Base-by-base conservation (phyloP, 495 filamentous ascomycete genomes). In the Gamarada debralockiae region DNA sequence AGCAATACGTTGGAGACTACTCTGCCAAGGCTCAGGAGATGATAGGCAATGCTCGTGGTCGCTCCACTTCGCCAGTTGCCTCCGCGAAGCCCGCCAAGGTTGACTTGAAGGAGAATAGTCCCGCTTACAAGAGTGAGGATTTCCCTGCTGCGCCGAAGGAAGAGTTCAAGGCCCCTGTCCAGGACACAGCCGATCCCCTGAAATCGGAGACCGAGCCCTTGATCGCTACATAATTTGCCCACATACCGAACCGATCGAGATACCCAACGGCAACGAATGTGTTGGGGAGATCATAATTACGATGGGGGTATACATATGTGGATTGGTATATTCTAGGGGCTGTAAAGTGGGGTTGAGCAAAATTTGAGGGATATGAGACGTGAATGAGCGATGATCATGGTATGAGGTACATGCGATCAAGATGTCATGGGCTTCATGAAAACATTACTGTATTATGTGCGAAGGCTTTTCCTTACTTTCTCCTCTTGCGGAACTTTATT, bases 1-100 rank as follows among this genome's bases (percentile, higher is more conserved):
- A 88, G 75, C 78, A 86, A 56, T 90, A 92, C 63, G 79, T 90
- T 59, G 84, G 82, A 44, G 87, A 95, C 61, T 92, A 93, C 69
- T 85, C 87, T 49, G 73, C 80, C 66, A 93, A 93, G 77, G 92
- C 90, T 51, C 85, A 91, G 67, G 81, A 81, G 50, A 80, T 89
- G 69, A 81, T 86, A 39, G 76, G 76, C 25, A 67, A 56, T 49
- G 78, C 76, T 23, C 74, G 76, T 24, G 74, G 71, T 63, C 67
- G 73, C 67, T 64, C 77, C 67, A 58, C 72, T 58, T 70, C 66
- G 48, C 68, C 66, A 36, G 40, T 42, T 18, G 36, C 33, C 8
- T 40, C 54, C 42, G 37, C 38, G 4, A 51, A 50, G 24, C 47
- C 44, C 17, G 50, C 31, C 58, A 73, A 68, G 61, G 50, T 61